phyloP scores from a whole-genome alignment of 2,329 filamentous ascomycete genomes.

The Pyrenochaeta sp. region DNA sequence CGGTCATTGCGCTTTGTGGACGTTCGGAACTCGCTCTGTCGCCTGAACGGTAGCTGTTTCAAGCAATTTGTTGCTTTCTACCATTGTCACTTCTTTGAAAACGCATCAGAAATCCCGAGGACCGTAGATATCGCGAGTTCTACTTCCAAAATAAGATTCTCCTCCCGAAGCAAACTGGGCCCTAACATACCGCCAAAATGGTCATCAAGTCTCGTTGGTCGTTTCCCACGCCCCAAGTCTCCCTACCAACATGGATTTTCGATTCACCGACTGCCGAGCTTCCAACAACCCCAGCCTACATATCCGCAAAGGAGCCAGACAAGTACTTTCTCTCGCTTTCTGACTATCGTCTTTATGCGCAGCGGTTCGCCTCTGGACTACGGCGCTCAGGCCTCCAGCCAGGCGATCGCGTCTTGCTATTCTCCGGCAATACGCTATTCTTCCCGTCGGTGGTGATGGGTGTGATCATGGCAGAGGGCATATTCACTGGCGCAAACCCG shows the following conservation, averaged over 20 bases:
- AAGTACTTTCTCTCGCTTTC: slow-evolving; percentile 71
- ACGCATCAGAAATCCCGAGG: neutral
- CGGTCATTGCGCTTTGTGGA: neutral
- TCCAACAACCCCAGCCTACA: slow-evolving; percentile 59
- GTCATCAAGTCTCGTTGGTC: slow-evolving; percentile 62
- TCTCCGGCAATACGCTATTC: slow-evolving; percentile 76
- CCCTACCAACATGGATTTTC: slow-evolving; percentile 60
- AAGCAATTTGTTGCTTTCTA: neutral
- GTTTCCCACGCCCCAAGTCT: slow-evolving; percentile 56
- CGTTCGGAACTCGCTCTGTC: neutral
- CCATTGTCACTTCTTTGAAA: neutral
- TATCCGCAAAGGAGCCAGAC: slow-evolving; percentile 73
- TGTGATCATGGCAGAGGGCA: slow-evolving; percentile 77
- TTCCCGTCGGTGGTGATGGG: slow-evolving; percentile 76
- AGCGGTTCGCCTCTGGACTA: slow-evolving; percentile 75
- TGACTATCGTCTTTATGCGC: slow-evolving; percentile 73
- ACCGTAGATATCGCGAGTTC: neutral
- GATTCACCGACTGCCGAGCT: slow-evolving; percentile 58
- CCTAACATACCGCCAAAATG: slow-evolving; percentile 49
- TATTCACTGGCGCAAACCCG: slow-evolving; percentile 81
- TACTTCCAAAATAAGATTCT: neutral
- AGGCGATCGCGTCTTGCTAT: slow-evolving; percentile 76
- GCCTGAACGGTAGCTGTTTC: neutral
- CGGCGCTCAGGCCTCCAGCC: slow-evolving; percentile 68
- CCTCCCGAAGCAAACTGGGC: neutral